Conservation (phyloP, 176 grass and related monocot species). For the Elaeis guineensis region DNA sequence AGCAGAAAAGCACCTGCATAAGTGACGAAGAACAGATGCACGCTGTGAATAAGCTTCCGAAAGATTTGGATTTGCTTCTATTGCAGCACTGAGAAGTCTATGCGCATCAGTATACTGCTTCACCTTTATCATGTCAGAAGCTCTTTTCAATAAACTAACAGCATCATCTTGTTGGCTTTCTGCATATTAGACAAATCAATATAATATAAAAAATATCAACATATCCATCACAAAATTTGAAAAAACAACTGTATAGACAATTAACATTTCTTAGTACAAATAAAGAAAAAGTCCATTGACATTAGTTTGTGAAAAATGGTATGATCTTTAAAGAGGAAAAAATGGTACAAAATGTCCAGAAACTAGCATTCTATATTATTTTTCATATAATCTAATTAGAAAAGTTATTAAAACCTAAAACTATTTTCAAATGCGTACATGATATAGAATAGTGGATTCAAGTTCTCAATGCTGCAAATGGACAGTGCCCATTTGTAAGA, state of each 20-base stretch:
- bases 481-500: no score
- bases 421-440: no score
- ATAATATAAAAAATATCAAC: neutral
- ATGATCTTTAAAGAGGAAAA: no score
- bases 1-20: conserved; percentile 48
- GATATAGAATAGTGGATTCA: no score
- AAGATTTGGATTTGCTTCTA: conserved; percentile 73
- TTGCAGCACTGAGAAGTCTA: conserved; percentile 56
- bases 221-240: neutral
- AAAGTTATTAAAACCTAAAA: no score
- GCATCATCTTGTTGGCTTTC: conserved; percentile 53
- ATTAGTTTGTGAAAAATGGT: no score
- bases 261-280: neutral
- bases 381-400: no score
- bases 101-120: conserved; percentile 66
- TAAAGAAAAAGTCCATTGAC: no score
- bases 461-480: no score
- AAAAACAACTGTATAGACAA: neutral
- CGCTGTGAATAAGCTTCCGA: conserved; percentile 75
- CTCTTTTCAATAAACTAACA: conserved; percentile 47
- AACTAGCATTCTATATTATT: no score
- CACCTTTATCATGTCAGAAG: conserved; percentile 67
- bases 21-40: conserved; percentile 49
- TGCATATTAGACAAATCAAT: conserved; percentile 22
- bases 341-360: no score